Evolutionary conservation across 805 yeast species (phyloP), one percentile per base, ranked within the genome.

Genomic region (Kluyveromyces lactis): DNA sequence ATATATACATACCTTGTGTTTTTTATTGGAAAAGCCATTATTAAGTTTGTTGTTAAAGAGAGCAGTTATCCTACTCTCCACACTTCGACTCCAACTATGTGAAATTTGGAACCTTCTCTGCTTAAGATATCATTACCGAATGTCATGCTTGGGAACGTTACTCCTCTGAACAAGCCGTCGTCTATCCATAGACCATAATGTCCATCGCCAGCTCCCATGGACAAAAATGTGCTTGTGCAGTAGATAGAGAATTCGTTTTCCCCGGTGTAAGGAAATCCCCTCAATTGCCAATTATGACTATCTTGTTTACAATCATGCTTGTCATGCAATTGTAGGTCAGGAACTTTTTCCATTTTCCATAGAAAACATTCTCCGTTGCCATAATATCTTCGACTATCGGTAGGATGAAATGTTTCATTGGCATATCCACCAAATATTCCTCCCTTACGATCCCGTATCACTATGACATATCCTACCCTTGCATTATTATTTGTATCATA

Each of bases 311-410:
- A 26, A 4, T 35, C 45, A 16, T 44, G 44, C 11, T 39, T 39
- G 24, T 31, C 39, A 2, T 31, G 29, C 7, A 38, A 30, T n/a
- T 39, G 31, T 4, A 50, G 33, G 15, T 34, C 30, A 23, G 60
- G 62, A 5, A 69, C 68, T 23, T 55, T 61, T 45, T 76, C 83
- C n/a, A 73, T 53, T 47, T 80, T 83, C 95, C 96, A 90, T 17
- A 90, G 67, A 51, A 92, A 89, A 55, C 97, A 87, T 58, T 90
- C 96, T 1, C 97, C 96, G 62, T 89, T 89, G 1, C 98, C 98
- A 50, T 80, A 83, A 62, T 79, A 90, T 42, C 85, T 69, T 51
- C 75, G 76, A 36, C 74, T 73, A 36, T 85, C 94, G 42, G 79
- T 73, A 1, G 87, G 81, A 42, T 73, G 77, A 42, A 84, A 69